These are phyloP conservation scores for Verticillium dahliae DNA, from an alignment of 2,329 filamentous ascomycete species.

Conservation along the genomic window DNA sequence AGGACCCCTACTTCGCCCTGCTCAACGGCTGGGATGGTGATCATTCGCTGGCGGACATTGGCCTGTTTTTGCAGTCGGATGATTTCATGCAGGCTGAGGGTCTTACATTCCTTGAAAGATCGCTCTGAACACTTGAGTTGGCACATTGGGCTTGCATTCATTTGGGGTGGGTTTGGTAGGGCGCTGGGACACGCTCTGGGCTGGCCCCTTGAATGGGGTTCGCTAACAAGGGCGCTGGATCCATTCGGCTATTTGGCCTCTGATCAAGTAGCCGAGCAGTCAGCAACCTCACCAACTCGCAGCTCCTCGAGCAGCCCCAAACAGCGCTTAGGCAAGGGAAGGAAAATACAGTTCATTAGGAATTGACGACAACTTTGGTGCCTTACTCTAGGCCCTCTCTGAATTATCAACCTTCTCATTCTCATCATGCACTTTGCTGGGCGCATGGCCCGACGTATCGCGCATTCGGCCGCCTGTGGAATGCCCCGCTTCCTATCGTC, in stretches of 20 bases:
- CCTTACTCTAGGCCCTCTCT: too few relatives aligned
- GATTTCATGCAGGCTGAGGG: conserved; percentile 21
- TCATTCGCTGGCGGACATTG: conserved; percentile 24
- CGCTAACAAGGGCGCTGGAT: neutral
- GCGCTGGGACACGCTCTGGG: too few relatives aligned
- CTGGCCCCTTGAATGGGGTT: neutral
- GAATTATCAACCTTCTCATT: too few relatives aligned
- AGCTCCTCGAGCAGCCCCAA: neutral
- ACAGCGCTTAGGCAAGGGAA: too few relatives aligned
- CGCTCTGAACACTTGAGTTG: conserved; percentile 8
- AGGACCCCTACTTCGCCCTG: conserved; percentile 28
- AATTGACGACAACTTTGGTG: too few relatives aligned
- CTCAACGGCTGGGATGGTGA: conserved; percentile 28
- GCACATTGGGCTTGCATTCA: too few relatives aligned
- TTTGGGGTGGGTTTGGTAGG: too few relatives aligned
- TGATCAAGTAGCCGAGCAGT: neutral
- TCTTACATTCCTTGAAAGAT: conserved; percentile 21
- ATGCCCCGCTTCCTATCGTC: neutral
- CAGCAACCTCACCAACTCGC: neutral
- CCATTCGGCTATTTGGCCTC: neutral
- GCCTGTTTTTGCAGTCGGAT: conserved; percentile 24
- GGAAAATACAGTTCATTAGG: too few relatives aligned
- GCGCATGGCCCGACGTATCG: neutral
- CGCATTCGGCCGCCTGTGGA: neutral
- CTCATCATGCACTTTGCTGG: too few relatives aligned